phyloP scores from a whole-genome alignment of 2,329 filamentous ascomycete species.

The Magnaporthiopsis poae region DNA sequence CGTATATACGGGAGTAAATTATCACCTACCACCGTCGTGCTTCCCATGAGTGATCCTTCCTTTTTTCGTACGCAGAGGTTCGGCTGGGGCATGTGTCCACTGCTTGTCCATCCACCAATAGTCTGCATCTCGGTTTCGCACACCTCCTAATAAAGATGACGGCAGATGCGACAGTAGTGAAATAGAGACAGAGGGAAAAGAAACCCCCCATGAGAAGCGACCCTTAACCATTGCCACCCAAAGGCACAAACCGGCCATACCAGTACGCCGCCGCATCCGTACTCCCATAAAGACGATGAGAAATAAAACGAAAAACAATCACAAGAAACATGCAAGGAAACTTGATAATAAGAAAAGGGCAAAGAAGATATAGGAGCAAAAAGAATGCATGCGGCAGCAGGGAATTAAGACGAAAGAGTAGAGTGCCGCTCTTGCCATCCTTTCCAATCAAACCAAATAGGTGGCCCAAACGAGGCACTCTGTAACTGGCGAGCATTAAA shows the following conservation, averaged over 20 bases:
- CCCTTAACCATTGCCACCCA: background rate
- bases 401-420: background rate
- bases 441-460: background rate
- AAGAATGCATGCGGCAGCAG: background rate
- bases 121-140: background rate
- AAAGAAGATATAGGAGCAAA: background rate
- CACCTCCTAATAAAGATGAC: too few species aligned
- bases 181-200: background rate
- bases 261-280: background rate
- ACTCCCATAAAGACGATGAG: background rate
- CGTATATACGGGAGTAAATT: background rate
- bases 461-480: too few species aligned
- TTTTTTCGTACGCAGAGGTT: background rate
- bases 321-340: background rate
- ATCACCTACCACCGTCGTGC: background rate
- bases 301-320: background rate
- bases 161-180: background rate
- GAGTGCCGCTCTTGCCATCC: background rate
- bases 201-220: background rate
- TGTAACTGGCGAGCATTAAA: background rate
- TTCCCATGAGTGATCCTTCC: background rate
- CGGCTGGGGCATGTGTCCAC: background rate
- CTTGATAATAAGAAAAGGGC: background rate
- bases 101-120: background rate
- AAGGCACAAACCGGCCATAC: background rate